A percentile compares a stretch with the other conserved stretches of the same genome.
Conservation (phyloP, 306 rosid species). For the Corylus avellana region DNA sequence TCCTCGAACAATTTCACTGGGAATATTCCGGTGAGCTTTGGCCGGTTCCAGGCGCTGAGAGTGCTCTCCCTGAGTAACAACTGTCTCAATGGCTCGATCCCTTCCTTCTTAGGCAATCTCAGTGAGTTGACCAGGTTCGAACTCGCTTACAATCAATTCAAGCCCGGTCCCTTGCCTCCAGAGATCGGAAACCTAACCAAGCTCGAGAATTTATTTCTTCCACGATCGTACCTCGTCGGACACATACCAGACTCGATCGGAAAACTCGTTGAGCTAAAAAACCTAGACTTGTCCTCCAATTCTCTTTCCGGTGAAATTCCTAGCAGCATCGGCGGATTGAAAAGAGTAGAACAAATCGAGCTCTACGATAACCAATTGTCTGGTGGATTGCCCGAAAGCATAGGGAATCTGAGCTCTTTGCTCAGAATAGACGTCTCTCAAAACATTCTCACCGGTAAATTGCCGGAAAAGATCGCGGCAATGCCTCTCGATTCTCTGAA, state of each 20-base stretch:
- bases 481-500: constrained; percentile 38
- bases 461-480: constrained; percentile 44
- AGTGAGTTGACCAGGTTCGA: constrained; percentile 46
- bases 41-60: constrained; percentile 39
- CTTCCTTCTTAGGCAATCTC: constrained; percentile 63
- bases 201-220: constrained; percentile 42
- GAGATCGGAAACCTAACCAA: constrained; percentile 67
- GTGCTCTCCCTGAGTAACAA: constrained; percentile 41
- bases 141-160: constrained; percentile 45
- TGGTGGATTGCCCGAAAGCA: constrained; percentile 65
- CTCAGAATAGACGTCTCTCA: constrained; percentile 57
- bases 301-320: constrained; percentile 66
- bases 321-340: constrained; percentile 47
- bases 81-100: constrained; percentile 59
- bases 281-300: constrained; percentile 62
- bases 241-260: constrained; percentile 69
- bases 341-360: constrained; percentile 35
- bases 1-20: constrained; percentile 72
- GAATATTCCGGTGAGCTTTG: constrained; percentile 58
- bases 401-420: constrained; percentile 56
- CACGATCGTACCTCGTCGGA: constrained; percentile 44
- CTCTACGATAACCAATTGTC: constrained; percentile 51
- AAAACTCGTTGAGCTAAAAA: constrained; percentile 45
- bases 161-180: constrained; percentile 49
- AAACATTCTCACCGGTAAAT: constrained; percentile 62